These are phyloP conservation scores for Maudiozyma barnettii DNA, from an alignment of 805 yeast genomes.

Conservation along the genomic window DNA sequence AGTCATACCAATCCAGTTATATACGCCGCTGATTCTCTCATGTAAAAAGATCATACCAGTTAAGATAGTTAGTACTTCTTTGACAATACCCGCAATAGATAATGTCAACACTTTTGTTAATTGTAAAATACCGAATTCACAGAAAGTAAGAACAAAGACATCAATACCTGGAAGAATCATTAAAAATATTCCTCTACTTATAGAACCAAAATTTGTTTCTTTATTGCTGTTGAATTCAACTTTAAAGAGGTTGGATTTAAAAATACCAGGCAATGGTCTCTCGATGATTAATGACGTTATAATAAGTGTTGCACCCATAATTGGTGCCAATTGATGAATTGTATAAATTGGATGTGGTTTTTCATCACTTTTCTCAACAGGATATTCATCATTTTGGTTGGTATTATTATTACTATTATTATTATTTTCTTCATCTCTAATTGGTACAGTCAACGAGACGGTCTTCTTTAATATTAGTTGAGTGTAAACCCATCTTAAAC, in stretches of 20 bases:
- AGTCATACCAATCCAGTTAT: conserved; percentile 65
- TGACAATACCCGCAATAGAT: conserved; percentile 86
- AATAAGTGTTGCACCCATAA: conserved; percentile 60
- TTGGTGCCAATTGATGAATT: conserved; percentile 74
- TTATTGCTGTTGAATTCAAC: conserved; percentile 6
- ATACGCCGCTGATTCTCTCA: conserved; percentile 49
- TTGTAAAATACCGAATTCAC: conserved; percentile 76
- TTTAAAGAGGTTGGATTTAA: conserved; percentile 18
- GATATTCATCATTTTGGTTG: background rate
- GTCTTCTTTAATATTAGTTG: conserved; percentile 65
- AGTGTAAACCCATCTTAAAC: conserved; percentile 91
- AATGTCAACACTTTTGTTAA: conserved; percentile 78
- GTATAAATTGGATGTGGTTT: conserved; percentile 70
- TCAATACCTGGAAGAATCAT: conserved; percentile 73
- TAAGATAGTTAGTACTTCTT: conserved; percentile 76
- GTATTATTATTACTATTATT: no score
- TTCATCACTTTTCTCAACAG: conserved; percentile 1
- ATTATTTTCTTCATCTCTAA: background rate
- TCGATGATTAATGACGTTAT: conserved; percentile 59
- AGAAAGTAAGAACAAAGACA: conserved; percentile 83
- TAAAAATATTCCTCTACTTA: conserved; percentile 43
- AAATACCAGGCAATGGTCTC: conserved; percentile 36
- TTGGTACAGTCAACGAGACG: conserved; percentile 29
- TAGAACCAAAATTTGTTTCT: conserved; percentile 23
- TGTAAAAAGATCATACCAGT: conserved; percentile 61